Evolutionary conservation across 768 basidiomycete species (phyloP).

Genomic region (Naganishia vishniacii): DNA sequence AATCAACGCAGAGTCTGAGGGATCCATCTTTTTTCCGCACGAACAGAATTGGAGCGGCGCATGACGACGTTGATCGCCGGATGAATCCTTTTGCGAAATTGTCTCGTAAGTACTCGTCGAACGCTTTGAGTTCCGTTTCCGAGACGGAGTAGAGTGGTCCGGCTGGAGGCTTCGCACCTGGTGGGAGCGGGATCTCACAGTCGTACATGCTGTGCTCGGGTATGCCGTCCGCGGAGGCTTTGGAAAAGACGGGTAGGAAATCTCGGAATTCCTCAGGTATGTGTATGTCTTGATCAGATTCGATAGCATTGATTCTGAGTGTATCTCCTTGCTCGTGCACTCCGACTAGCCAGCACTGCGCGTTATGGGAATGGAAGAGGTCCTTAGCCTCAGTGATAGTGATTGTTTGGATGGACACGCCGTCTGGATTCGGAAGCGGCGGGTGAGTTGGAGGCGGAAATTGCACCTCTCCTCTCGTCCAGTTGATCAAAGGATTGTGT

Average conservation of each 20-base stretch:
- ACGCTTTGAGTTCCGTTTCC: slow-evolving; percentile 28
- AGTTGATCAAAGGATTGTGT: too few relatives aligned
- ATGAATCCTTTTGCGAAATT: slow-evolving; percentile 32
- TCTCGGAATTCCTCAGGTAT: slow-evolving; percentile 25
- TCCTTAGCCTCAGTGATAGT: too few relatives aligned
- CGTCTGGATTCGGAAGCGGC: too few relatives aligned
- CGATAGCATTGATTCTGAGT: too few relatives aligned
- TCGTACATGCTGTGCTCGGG: slow-evolving; percentile 32
- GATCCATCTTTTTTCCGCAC: slow-evolving; percentile 34
- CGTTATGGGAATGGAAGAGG: too few relatives aligned
- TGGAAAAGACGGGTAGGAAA: slow-evolving; percentile 29
- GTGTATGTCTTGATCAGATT: background rate
- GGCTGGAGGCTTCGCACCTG: slow-evolving; percentile 24
- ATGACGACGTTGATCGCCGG: slow-evolving; percentile 24
- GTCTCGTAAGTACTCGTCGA: slow-evolving; percentile 32
- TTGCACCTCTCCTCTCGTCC: too few relatives aligned
- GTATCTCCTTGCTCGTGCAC: too few relatives aligned
- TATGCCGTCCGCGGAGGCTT: slow-evolving; percentile 25
- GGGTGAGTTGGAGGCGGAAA: too few relatives aligned
- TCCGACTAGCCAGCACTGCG: too few relatives aligned
- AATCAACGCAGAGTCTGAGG: slow-evolving; percentile 33
- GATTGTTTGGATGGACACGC: too few relatives aligned
- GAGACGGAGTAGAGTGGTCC: slow-evolving; percentile 35
- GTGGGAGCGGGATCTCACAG: slow-evolving; percentile 31
- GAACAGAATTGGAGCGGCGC: slow-evolving; percentile 37